These are phyloP conservation scores for Ophiocytium majus DNA, from an alignment of 352 stramenopile species.

Conservation along the genomic window DNA sequence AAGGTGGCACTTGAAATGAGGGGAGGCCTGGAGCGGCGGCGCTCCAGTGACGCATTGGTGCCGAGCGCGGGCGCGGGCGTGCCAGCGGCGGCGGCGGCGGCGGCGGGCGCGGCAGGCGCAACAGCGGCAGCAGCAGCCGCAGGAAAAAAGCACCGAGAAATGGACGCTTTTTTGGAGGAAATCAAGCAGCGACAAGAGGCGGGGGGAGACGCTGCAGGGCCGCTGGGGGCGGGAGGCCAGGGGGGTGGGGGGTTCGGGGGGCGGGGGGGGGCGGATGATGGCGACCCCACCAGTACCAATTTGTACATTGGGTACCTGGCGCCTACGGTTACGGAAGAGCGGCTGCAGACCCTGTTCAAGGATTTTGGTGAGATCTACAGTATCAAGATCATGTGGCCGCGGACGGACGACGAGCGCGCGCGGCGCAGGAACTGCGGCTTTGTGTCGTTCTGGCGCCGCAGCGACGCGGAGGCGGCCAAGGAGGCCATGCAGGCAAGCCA, in stretches of 20 bases:
- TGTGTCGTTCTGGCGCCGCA: slow-evolving; percentile 82
- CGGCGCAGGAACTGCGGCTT: slow-evolving; percentile 87
- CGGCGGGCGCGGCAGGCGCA: slow-evolving; percentile 37
- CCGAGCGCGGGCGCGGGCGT: slow-evolving; percentile 21
- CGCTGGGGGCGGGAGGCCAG: background rate
- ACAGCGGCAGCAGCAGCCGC: background rate
- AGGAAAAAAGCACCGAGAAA: slow-evolving; percentile 63
- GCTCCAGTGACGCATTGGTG: background rate
- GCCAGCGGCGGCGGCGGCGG: background rate
- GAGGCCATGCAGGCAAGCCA: slow-evolving; percentile 52
- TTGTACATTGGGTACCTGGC: slow-evolving; percentile 82
- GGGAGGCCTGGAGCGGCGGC: background rate
- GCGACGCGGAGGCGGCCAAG: slow-evolving; percentile 74
- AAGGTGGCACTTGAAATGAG: slow-evolving; percentile 21
- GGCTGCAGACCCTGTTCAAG: slow-evolving; percentile 65
- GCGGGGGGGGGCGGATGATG: slow-evolving; percentile 73
- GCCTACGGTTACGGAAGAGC: slow-evolving; percentile 84
- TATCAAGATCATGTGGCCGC: slow-evolving; percentile 98
- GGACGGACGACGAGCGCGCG: slow-evolving; percentile 82
- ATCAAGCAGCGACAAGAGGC: slow-evolving; percentile 68
- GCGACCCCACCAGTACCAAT: slow-evolving; percentile 66
- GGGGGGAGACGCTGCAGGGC: background rate
- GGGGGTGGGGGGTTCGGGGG: background rate
- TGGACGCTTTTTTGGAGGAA: slow-evolving; percentile 80
- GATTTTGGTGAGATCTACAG: slow-evolving; percentile 85